These are phyloP conservation scores for Letharia columbiana DNA, from an alignment of 495 filamentous ascomycete genomes.

Conservation along the genomic window DNA sequence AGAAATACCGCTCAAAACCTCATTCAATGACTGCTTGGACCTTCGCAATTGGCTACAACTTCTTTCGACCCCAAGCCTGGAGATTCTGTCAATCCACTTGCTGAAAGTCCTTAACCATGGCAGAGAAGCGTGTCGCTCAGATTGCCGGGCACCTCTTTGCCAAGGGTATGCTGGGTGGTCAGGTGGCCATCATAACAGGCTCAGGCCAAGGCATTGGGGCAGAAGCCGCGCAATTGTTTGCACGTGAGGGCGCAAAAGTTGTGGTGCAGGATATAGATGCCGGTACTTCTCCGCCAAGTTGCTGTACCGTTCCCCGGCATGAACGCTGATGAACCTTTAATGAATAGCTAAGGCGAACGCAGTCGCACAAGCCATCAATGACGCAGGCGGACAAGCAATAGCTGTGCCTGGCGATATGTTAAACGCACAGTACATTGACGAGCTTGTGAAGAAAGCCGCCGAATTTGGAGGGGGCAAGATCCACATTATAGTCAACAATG, in stretches of 20 bases:
- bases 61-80: not conserved
- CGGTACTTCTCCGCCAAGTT: slow-evolving; percentile 35
- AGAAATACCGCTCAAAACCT: not conserved
- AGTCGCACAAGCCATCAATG: slow-evolving; percentile 57
- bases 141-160: slow-evolving; percentile 70
- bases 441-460: slow-evolving; percentile 62
- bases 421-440: slow-evolving; percentile 53
- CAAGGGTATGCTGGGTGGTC: slow-evolving; percentile 62
- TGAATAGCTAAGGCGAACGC: slow-evolving; percentile 51
- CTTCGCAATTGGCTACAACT: not conserved
- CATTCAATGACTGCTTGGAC: not conserved
- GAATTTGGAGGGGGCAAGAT: slow-evolving; percentile 81
- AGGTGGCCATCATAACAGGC: slow-evolving; percentile 80
- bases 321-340: slow-evolving; percentile 4
- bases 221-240: slow-evolving; percentile 70
- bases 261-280: slow-evolving; percentile 74
- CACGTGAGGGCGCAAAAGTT: slow-evolving; percentile 78
- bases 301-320: not conserved
- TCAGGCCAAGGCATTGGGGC: slow-evolving; percentile 85
- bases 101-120: slow-evolving; percentile 29
- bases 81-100: not conserved
- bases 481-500: slow-evolving; percentile 82
- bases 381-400: slow-evolving; percentile 51
- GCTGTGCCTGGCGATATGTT: slow-evolving; percentile 68
- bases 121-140: slow-evolving; percentile 52